Evolutionary conservation across 2,329 filamentous ascomycete genomes (phyloP).

Genomic region (Geoglossum cookeanum): DNA sequence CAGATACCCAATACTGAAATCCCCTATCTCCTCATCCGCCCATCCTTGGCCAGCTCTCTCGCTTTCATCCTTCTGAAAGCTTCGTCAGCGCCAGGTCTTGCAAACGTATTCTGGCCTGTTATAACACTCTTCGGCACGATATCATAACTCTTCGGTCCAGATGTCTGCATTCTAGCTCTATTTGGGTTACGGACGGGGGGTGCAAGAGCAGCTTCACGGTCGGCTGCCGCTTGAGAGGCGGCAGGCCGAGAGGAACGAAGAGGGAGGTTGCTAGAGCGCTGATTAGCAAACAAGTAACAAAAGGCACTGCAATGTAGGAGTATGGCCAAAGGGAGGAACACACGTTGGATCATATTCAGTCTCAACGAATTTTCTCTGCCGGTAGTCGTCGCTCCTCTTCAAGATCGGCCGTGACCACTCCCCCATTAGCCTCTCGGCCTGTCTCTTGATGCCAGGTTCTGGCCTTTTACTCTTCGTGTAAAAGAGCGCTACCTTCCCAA

Average conservation of each 20-base stretch:
- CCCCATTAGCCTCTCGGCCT: slow-evolving; percentile 77
- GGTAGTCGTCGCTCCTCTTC: slow-evolving; percentile 85
- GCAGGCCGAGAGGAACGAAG: slow-evolving; percentile 14
- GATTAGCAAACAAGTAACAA: neutral
- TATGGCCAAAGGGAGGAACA: slow-evolving; percentile 8
- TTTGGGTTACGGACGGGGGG: slow-evolving; percentile 31
- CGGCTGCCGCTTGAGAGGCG: slow-evolving; percentile 24
- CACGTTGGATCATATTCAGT: slow-evolving; percentile 40
- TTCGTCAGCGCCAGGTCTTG: slow-evolving; percentile 27
- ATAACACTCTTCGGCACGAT: slow-evolving; percentile 41
- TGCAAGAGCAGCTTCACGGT: slow-evolving; percentile 32
- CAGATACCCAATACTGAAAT: neutral
- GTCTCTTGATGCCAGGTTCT: slow-evolving; percentile 74
- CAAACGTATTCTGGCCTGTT: slow-evolving; percentile 25
- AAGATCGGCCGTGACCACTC: slow-evolving; percentile 94
- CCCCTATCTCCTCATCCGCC: slow-evolving; percentile 21
- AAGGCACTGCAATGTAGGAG: slow-evolving; percentile 5
- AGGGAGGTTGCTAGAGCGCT: slow-evolving; percentile 18
- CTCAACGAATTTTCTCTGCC: slow-evolving; percentile 49
- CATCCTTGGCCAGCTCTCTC: slow-evolving; percentile 22
- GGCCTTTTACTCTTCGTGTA: slow-evolving; percentile 91
- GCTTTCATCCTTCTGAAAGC: slow-evolving; percentile 29
- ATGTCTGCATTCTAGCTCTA: slow-evolving; percentile 30
- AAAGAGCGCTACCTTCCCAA: slow-evolving; percentile 91
- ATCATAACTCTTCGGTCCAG: slow-evolving; percentile 38